phyloP scores from a whole-genome alignment of 257 asterid genomes.

The Petunia secreta region DNA sequence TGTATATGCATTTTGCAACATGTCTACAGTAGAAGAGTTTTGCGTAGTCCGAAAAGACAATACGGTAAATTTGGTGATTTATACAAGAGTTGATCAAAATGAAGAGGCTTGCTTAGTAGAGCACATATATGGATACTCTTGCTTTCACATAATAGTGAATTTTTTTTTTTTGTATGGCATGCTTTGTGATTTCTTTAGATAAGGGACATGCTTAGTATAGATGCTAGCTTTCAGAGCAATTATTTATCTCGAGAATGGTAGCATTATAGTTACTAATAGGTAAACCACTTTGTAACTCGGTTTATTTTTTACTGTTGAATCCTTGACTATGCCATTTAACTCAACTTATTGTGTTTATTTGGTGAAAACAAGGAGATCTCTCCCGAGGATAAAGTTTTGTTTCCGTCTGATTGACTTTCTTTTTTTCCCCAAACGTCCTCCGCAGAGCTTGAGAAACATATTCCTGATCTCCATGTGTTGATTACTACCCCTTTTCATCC shows the following conservation, averaged over 20 bases:
- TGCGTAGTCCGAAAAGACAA: not conserved
- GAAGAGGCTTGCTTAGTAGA: not conserved
- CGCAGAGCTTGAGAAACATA: constrained; percentile 95
- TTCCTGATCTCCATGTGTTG: constrained; percentile 90
- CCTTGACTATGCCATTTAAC: not conserved
- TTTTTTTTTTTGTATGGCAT: not conserved
- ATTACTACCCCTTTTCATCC: constrained; percentile 98
- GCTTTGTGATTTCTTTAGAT: not conserved
- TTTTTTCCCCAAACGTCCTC: constrained; percentile 22
- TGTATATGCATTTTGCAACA: not conserved
- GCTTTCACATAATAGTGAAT: not conserved
- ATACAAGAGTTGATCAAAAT: not conserved
- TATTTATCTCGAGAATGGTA: constrained; percentile 2
- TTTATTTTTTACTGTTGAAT: not conserved
- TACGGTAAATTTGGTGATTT: not conserved
- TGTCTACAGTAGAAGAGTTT: not conserved
- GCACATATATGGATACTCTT: not conserved
- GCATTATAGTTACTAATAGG: not conserved
- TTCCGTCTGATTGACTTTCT: not conserved
- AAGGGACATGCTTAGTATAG: not conserved
- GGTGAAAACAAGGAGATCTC: not conserved
- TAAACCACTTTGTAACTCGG: not conserved
- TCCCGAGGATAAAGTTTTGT: not conserved
- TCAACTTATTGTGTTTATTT: not conserved
- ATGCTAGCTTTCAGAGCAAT: not conserved